Percentiles rank a stretch among this genome's conserved stretches.
phyloP scores from a whole-genome alignment of 805 yeast genomes.

The Starmerella stigmatis region DNA sequence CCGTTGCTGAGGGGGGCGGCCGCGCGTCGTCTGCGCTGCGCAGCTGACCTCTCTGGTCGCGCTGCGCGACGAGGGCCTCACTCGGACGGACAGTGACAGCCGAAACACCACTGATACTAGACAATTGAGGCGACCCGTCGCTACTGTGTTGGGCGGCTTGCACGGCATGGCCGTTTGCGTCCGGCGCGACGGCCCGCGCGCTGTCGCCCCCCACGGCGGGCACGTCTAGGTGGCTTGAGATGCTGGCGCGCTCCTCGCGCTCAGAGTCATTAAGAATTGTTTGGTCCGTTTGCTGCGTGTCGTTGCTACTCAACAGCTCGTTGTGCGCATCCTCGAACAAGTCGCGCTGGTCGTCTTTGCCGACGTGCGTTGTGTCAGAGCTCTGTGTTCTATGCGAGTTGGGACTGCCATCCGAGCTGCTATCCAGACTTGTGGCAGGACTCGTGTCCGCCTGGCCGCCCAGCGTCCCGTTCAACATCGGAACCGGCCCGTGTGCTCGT shows the following conservation, averaged over 20 bases:
- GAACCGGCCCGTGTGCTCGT: neutral
- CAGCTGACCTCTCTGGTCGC: too few species aligned
- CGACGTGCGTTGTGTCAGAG: conserved; percentile 3
- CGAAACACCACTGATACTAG: too few species aligned
- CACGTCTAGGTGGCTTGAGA: neutral
- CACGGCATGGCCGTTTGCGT: too few species aligned
- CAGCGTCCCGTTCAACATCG: neutral
- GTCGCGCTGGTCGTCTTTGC: neutral
- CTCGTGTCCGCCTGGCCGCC: neutral
- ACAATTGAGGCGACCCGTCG: too few species aligned
- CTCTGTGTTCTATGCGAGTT: neutral
- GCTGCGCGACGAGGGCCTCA: too few species aligned
- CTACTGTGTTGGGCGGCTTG: too few species aligned
- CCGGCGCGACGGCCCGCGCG: neutral
- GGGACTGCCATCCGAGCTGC: conserved; percentile 1
- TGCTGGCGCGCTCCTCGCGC: neutral
- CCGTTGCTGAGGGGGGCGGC: too few species aligned
- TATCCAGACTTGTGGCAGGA: neutral
- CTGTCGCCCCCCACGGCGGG: neutral
- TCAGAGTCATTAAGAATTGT: neutral
- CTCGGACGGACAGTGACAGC: too few species aligned
- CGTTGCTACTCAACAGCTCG: neutral
- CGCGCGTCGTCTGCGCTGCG: too few species aligned
- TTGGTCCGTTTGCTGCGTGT: neutral
- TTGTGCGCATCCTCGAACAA: neutral